Evolutionary conservation across 768 basidiomycete species (phyloP).

Genomic region (Sporobolomyces phaffii): DNA sequence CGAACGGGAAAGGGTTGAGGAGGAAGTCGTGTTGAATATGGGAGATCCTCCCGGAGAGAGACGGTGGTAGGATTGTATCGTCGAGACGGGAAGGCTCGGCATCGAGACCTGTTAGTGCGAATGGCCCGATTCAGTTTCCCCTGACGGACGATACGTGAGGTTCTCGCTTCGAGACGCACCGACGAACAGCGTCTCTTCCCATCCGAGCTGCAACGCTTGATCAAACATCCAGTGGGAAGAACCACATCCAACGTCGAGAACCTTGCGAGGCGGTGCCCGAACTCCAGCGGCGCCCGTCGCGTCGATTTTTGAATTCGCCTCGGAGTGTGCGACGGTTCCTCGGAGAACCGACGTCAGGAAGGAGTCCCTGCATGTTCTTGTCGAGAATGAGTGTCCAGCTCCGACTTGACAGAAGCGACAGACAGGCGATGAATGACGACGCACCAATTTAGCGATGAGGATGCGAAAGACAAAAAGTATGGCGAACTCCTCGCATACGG

Average conservation of each 20-base stretch:
- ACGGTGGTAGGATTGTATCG: not conserved
- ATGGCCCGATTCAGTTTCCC: too few species aligned
- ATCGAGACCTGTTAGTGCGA: constrained; percentile 15
- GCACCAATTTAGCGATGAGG: not conserved
- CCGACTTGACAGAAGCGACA: too few species aligned
- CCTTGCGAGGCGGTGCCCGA: not conserved
- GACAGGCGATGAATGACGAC: not conserved
- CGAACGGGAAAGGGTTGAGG: not conserved
- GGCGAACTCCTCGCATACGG: not conserved
- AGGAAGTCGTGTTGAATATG: constrained; percentile 12
- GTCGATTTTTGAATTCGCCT: not conserved
- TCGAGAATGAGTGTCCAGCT: too few species aligned
- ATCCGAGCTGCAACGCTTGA: not conserved
- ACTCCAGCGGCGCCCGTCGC: not conserved
- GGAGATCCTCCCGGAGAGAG: not conserved
- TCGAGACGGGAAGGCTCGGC: not conserved
- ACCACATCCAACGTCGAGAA: constrained; percentile 23
- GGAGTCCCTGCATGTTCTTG: constrained; percentile 23
- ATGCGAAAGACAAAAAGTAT: constrained; percentile 10
- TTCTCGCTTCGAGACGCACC: constrained; percentile 8
- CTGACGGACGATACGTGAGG: too few species aligned
- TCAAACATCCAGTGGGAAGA: not conserved
- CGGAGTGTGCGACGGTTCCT: not conserved
- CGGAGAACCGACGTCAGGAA: not conserved
- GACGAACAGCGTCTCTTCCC: constrained; percentile 21